Percentiles rank a stretch among this genome's conserved stretches.
These are phyloP conservation scores for Penicillium tannophilum DNA, from an alignment of 495 filamentous ascomycete species.

Conservation along the genomic window DNA sequence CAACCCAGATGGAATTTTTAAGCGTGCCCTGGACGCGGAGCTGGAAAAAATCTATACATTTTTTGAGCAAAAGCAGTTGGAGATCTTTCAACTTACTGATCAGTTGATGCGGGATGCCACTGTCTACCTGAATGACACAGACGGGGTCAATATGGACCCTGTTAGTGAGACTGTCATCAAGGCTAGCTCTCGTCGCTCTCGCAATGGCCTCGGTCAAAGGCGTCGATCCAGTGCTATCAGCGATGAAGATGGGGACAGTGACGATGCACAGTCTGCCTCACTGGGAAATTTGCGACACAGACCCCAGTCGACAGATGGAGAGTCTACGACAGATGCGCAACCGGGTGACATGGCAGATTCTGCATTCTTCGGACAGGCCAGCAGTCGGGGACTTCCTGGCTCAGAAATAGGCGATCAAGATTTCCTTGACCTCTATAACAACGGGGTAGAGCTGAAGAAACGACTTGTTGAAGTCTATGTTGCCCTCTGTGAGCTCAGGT, in stretches of 20 bases:
- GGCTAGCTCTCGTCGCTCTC: conserved; percentile 46
- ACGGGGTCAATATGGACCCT: conserved; percentile 57
- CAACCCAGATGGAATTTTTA: conserved; percentile 78
- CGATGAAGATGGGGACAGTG: conserved; percentile 64
- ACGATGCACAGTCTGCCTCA: conserved; percentile 33
- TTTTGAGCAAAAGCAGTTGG: conserved; percentile 81
- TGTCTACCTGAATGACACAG: conserved; percentile 65
- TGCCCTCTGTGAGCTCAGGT: conserved; percentile 91
- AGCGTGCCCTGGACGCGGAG: conserved; percentile 79
- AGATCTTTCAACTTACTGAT: conserved; percentile 81
- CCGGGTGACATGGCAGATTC: conserved; percentile 50
- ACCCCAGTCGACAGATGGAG: conserved; percentile 32
- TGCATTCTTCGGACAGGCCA: conserved; percentile 29
- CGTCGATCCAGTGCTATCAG: conserved; percentile 55
- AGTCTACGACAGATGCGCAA: conserved; percentile 40
- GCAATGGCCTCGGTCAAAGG: conserved; percentile 37
- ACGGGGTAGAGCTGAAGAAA: conserved; percentile 87
- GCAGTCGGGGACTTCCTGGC: conserved; percentile 27
- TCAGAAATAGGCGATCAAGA: conserved; percentile 79
- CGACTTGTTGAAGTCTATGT: conserved; percentile 85
- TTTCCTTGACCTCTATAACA: conserved; percentile 70
- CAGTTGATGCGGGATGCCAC: conserved; percentile 74
- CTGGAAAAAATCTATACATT: conserved; percentile 92
- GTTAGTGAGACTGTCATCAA: conserved; percentile 52
- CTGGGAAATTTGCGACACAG: conserved; percentile 15